phyloP scores from a whole-genome alignment of 352 stramenopile species.

The Phytopythium aichiense region DNA sequence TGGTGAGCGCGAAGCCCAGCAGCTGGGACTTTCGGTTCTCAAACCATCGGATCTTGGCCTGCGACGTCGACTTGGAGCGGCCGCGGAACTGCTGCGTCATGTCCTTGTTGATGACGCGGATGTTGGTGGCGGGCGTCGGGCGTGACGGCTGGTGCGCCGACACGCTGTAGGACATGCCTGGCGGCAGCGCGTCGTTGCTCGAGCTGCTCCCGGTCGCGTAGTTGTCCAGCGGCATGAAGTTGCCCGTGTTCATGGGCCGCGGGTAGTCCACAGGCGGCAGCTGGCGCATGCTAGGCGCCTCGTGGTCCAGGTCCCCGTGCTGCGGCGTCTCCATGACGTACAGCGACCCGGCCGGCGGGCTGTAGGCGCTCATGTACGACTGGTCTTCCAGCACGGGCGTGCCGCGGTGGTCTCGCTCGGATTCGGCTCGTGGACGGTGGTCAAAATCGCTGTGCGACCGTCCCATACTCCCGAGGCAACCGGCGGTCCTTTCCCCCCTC shows the following conservation, averaged over 20 bases:
- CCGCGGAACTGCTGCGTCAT: slow-evolving; percentile 85
- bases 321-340: slow-evolving; percentile 71
- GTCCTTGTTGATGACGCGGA: slow-evolving; percentile 89
- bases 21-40: slow-evolving; percentile 88
- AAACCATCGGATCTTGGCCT: slow-evolving; percentile 82
- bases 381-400: slow-evolving; percentile 75
- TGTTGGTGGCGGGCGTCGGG: slow-evolving; percentile 71
- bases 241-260: slow-evolving; percentile 20
- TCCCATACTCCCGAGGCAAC: slow-evolving; percentile 14
- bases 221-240: slow-evolving; percentile 41
- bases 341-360: slow-evolving; percentile 42
- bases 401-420: slow-evolving; percentile 40
- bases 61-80: slow-evolving; percentile 58
- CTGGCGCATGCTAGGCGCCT: slow-evolving; percentile 19
- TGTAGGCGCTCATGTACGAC: slow-evolving; percentile 52
- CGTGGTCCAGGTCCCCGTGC: slow-evolving; percentile 24
- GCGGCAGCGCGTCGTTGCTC: slow-evolving; percentile 11
- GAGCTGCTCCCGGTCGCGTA: slow-evolving; percentile 46
- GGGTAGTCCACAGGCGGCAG: slow-evolving; percentile 24
- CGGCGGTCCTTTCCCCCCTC: not conserved
- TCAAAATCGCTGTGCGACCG: slow-evolving; percentile 22
- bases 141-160: slow-evolving; percentile 40
- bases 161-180: slow-evolving; percentile 28
- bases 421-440: slow-evolving; percentile 13
- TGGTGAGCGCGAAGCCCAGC: slow-evolving; percentile 79